Conservation (phyloP, 78 protist species). For the Dictyostelium citrinum region DNA sequence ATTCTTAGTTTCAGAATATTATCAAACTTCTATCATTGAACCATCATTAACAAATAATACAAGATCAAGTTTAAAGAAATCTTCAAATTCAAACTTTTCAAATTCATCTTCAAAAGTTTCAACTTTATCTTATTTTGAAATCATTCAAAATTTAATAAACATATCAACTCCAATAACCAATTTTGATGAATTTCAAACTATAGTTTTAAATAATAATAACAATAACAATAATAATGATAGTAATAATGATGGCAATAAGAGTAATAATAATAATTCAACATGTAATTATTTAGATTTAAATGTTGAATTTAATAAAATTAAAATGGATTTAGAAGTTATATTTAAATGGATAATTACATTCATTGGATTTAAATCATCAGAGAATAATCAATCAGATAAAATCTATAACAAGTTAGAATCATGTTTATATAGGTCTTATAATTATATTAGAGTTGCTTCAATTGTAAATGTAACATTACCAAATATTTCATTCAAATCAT, state of each 20-base stretch:
- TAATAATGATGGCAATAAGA: not conserved
- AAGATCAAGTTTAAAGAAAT: not conserved
- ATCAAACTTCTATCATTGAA: slow-evolving; percentile 6
- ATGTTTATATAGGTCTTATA: slow-evolving; percentile 7
- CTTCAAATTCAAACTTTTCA: not conserved
- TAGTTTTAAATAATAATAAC: not conserved
- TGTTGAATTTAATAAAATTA: not conserved
- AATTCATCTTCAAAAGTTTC: not conserved
- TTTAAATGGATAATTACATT: not conserved
- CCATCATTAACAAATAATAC: not conserved
- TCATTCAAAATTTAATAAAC: not conserved
- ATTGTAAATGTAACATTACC: slow-evolving; percentile 6
- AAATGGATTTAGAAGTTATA: not conserved
- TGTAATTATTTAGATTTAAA: slow-evolving; percentile 13
- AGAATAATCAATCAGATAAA: not conserved
- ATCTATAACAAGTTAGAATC: not conserved
- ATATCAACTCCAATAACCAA: slow-evolving; percentile 28
- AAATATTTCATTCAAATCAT: slow-evolving; percentile 7
- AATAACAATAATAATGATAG: too few species aligned
- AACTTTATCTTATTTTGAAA: slow-evolving; percentile 5
- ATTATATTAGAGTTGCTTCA: slow-evolving; percentile 26
- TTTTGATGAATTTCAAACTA: not conserved
- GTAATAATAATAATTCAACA: not conserved
- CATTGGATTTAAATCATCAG: not conserved
- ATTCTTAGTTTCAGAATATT: slow-evolving; percentile 5